These are phyloP conservation scores for Neofusicoccum sp. DNA, from an alignment of 2,329 filamentous ascomycete genomes.

Conservation along the genomic window DNA sequence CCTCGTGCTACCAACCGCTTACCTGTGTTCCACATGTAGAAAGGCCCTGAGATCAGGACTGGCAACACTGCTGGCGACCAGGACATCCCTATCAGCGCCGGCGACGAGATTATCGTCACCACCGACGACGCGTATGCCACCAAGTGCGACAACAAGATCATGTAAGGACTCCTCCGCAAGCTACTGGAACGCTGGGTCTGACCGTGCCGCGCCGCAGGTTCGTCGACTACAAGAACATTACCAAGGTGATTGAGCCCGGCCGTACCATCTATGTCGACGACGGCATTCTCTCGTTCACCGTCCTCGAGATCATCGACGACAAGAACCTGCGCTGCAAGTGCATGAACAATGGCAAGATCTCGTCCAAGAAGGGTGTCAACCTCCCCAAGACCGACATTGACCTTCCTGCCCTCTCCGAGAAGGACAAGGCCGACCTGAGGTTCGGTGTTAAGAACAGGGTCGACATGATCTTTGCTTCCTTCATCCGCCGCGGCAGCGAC, in stretches of 20 bases:
- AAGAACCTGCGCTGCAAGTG: constrained; percentile 83
- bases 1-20: background rate
- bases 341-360: constrained; percentile 98
- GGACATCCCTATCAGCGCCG: constrained; percentile 78
- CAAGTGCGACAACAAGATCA: constrained; percentile 82
- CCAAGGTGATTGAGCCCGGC: constrained; percentile 89
- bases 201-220: constrained; percentile 57
- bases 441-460: constrained; percentile 99
- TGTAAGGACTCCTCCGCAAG: constrained; percentile 58
- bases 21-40: constrained; percentile 42
- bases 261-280: constrained; percentile 98
- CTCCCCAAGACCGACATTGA: constrained; percentile 98
- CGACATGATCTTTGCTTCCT: constrained; percentile 98
- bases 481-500: constrained; percentile 92
- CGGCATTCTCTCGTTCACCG: constrained; percentile 94
- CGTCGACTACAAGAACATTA: constrained; percentile 99
- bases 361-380: constrained; percentile 98
- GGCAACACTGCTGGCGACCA: constrained; percentile 69
- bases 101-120: constrained; percentile 88
- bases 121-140: constrained; percentile 92
- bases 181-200: background rate
- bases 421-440: constrained; percentile 89
- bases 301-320: constrained; percentile 81
- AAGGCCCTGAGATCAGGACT: constrained; percentile 85
- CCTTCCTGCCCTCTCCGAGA: constrained; percentile 93